Base-by-base conservation (phyloP, 495 filamentous ascomycete genomes). In the Neurospora discreta region DNA sequence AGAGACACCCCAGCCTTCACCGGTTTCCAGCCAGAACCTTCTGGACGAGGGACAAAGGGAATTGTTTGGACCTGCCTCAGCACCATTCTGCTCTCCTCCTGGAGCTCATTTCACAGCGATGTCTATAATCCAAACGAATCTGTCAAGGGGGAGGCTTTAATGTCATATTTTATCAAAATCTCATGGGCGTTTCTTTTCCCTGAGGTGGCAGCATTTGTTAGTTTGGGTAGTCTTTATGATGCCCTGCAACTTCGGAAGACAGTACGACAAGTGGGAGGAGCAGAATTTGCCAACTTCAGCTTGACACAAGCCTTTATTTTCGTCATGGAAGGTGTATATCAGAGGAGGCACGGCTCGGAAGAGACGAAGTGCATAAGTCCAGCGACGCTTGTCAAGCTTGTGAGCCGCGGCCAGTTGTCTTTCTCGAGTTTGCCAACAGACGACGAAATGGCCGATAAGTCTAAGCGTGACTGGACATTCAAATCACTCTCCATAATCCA, bases 141-240 rank as follows among this genome's bases (percentile, higher is more conserved):
- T 8, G 6, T 0, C 13, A 8, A 1, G 13, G 1, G 0, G 0
- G 46, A 30, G 11, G 23, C 5, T 16, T 2, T 2, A 23, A 15
- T 1, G 0, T 23, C 5, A 6, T 26, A 58, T 11, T 0, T 0
- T 3, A 0, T 0, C 0, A 58, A 3, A 4, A 15, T 58, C 15
- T 1, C 0, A 0, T 1, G 1, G 3, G 20, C 46, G 7, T 60
- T 60, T 16, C 46, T 60, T 23, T 1, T 60, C 20, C 46, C 46
- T 11, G 46, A 58, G 23, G 2, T 1, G 0, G 46, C 20, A 3
- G 46, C 46, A 15, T 13, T 1, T 58, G 0, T 1, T 1, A 58
- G 46, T 13, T 8, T 58, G 4, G 0, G 16, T 2, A 0, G 7
- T 0, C 23, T 58, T 0, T 16, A 1, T 8, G 0, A 7, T 8